Evolutionary conservation across 2,329 filamentous ascomycete genomes (phyloP).

Genomic region (Blastomyces percursus): DNA sequence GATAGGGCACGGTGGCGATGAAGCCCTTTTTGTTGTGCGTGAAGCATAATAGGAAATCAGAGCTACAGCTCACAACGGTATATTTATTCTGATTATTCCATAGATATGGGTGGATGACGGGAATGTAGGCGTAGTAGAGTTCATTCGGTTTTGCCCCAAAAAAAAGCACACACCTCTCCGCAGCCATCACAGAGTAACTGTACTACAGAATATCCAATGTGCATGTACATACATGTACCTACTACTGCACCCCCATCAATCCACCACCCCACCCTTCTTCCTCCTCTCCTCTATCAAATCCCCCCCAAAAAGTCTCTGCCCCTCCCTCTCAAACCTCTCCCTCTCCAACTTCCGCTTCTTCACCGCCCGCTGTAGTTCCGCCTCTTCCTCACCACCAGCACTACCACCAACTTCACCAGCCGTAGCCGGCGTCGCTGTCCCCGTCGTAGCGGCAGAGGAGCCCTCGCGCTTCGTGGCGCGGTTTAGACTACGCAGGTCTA

Average conservation of each 20-base stretch:
- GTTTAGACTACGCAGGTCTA: conserved; percentile 29
- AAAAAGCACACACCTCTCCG: too few species aligned
- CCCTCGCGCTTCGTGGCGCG: conserved; percentile 19
- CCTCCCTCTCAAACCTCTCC: conserved; percentile 17
- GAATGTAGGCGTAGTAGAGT: too few species aligned
- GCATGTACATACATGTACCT: too few species aligned
- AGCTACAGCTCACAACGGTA: too few species aligned
- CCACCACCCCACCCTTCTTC: neutral
- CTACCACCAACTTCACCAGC: conserved; percentile 22
- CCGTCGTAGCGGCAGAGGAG: conserved; percentile 16
- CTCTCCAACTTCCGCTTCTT: conserved; percentile 32
- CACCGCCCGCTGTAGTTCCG: conserved; percentile 25
- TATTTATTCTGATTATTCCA: too few species aligned
- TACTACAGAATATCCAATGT: too few species aligned
- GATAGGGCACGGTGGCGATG: too few species aligned
- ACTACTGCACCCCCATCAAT: neutral
- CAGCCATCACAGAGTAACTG: too few species aligned
- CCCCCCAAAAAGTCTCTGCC: conserved; percentile 27
- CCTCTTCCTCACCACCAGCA: conserved; percentile 11
- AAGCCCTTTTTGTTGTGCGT: too few species aligned
- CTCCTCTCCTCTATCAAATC: conserved; percentile 20
- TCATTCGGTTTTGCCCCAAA: too few species aligned
- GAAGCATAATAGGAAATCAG: too few species aligned
- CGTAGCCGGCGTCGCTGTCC: conserved; percentile 14
- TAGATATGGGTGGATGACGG: too few species aligned